Base-by-base conservation (phyloP, 306 rosid genomes). In the Senna siamea region DNA sequence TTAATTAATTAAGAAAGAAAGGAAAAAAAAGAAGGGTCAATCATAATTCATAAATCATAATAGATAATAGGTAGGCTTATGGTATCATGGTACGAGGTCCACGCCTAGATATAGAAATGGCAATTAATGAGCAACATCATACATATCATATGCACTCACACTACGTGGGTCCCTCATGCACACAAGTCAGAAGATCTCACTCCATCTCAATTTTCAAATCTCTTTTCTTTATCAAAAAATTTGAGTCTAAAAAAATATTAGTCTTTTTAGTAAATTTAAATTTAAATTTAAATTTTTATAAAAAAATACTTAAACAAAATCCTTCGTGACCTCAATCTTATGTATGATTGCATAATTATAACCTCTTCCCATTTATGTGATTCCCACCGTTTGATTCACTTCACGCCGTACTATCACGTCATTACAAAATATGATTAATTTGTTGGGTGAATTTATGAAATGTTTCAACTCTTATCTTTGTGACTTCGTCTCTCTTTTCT, bases 11-110 rank as follows among this genome's bases (percentile, higher is more conserved):
- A n/a, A n/a, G n/a, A n/a, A n/a, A n/a, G n/a, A n/a, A n/a, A n/a
- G n/a, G n/a, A 10, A 10, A 10, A 41, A 2, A 41, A 1, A 41
- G 7, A 41, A 9, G 6, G 13, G 47, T 7, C 0, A 10, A 10
- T 41, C 13, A 6, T 7, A 41, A 41, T 1, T 38, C 6, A 46
- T 40, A 70, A 47, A 40, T 83, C 54, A n/a, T 26, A 26, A 26
- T 73, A 71, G 23, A 57, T 71, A 7, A 1, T 37, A 56, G 69
- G 66, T 37, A 56, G 69, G 70, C 69, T 55, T 43, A 37, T 37
- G 40, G 40, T 37, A 37, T 32, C 14, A 35, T 63, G 34, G 86
- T 84, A 80, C 83, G 81, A 83, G 85, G 87, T 84, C 87, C 83
- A 75, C 69, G 11, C 74, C 20, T 40, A 14, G 12, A 47, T 65